A percentile compares a stretch with the other conserved stretches of the same genome.
Evolutionary conservation across 805 yeast species (phyloP).

Genomic region (Clavispora fructus): DNA sequence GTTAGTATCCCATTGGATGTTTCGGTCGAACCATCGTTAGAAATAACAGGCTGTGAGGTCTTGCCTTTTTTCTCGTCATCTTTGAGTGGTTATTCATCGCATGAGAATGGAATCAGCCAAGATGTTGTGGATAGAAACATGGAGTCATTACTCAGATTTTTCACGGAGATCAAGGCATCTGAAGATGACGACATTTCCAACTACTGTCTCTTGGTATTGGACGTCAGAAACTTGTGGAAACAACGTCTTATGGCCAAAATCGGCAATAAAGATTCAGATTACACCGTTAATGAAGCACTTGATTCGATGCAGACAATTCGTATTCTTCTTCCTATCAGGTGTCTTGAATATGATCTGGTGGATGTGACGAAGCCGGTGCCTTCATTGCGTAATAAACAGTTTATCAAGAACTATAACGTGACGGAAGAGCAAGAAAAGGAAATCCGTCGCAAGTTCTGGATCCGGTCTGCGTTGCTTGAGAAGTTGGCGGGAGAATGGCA

Average conservation of each 20-base stretch:
- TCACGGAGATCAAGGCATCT: conserved; percentile 19
- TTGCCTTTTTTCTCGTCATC: conserved; percentile 45
- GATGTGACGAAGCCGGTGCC: conserved; percentile 58
- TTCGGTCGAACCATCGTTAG: conserved; percentile 69
- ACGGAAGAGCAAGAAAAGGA: conserved; percentile 52
- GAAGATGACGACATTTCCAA: conserved; percentile 35
- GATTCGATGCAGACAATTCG: conserved; percentile 39
- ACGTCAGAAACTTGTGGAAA: conserved; percentile 78
- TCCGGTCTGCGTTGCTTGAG: conserved; percentile 58
- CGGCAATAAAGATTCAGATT: conserved; percentile 20
- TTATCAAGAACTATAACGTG: conserved; percentile 51
- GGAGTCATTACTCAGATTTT: conserved; percentile 23
- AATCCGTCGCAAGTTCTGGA: conserved; percentile 74
- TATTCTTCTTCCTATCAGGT: conserved; percentile 63
- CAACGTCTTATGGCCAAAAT: conserved; percentile 38
- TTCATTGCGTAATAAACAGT: conserved; percentile 64
- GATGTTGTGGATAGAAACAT: conserved; percentile 12
- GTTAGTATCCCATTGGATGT: conserved; percentile 64
- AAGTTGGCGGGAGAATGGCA: conserved; percentile 66
- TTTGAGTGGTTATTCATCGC: conserved; percentile 13
- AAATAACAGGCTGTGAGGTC: conserved; percentile 70
- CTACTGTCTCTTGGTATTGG: conserved; percentile 64
- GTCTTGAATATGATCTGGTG: conserved; percentile 41
- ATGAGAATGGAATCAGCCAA: not conserved
- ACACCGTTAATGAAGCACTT: conserved; percentile 17